Percentiles rank a stretch among this genome's conserved stretches.
Evolutionary conservation across 2,329 filamentous ascomycete genomes (phyloP).

Genomic region (Penicillium digitatum): DNA sequence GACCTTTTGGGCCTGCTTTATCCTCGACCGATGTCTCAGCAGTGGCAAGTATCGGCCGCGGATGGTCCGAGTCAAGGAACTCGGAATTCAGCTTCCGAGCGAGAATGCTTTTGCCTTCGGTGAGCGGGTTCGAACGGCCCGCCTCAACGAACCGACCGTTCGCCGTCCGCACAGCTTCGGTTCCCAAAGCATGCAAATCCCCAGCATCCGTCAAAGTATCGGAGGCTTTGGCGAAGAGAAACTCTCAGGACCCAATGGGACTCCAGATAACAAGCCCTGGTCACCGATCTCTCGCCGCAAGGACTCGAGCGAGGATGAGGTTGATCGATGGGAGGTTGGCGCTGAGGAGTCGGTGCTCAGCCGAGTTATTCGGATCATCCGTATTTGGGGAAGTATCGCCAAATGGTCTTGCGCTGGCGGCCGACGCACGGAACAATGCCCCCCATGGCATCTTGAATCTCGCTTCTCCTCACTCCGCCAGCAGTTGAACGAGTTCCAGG

Average conservation of each 20-base stretch:
- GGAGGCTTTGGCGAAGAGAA: conserved; percentile 39
- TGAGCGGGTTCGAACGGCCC: conserved; percentile 51
- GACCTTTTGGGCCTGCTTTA: conserved; percentile 58
- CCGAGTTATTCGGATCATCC: conserved; percentile 52
- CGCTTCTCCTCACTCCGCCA: conserved; percentile 47
- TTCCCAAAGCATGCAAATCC: conserved; percentile 42
- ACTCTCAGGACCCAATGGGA: conserved; percentile 30
- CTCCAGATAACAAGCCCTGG: conserved; percentile 37
- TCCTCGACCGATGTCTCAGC: conserved; percentile 54
- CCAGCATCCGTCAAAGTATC: conserved; percentile 41
- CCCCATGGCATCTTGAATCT: conserved; percentile 53
- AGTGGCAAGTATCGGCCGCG: conserved; percentile 53
- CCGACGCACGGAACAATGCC: conserved; percentile 48
- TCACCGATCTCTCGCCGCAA: conserved; percentile 39
- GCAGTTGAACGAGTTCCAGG: conserved; percentile 49
- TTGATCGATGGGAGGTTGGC: conserved; percentile 52
- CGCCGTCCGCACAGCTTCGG: conserved; percentile 40
- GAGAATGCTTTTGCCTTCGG: conserved; percentile 55
- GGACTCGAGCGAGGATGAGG: conserved; percentile 42
- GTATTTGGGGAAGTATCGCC: conserved; percentile 55
- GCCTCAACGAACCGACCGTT: conserved; percentile 45
- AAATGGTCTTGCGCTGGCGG: conserved; percentile 54
- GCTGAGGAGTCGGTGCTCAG: conserved; percentile 52
- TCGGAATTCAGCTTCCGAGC: conserved; percentile 54
- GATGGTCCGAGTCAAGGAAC: conserved; percentile 49